These are phyloP conservation scores for Boletus bicolor DNA, from an alignment of 768 basidiomycete species.

Conservation along the genomic window DNA sequence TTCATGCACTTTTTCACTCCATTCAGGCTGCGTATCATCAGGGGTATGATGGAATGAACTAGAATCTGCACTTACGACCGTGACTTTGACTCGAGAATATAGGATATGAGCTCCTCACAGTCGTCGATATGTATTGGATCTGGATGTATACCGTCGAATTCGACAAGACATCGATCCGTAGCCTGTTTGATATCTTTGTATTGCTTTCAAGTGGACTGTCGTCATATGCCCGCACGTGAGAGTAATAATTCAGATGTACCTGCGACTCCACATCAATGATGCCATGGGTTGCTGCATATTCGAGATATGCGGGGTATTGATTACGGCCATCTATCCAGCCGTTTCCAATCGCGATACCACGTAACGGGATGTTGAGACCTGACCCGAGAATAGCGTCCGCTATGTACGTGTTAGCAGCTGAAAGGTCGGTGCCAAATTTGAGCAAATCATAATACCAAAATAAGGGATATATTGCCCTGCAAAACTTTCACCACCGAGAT, in stretches of 20 bases:
- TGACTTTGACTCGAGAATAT: slow-evolving; percentile 31
- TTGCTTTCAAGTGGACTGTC: slow-evolving; percentile 36
- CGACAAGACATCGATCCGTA: slow-evolving; percentile 57
- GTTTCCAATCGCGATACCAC: slow-evolving; percentile 90
- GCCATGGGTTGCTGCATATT: slow-evolving; percentile 78
- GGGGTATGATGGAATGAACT: not conserved
- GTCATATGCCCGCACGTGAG: slow-evolving; percentile 2
- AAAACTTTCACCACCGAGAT: slow-evolving; percentile 92
- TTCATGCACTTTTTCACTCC: slow-evolving; percentile 81
- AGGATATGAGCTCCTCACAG: slow-evolving; percentile 61
- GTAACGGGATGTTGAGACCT: slow-evolving; percentile 56
- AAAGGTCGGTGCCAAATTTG: not conserved
- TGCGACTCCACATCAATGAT: slow-evolving; percentile 69
- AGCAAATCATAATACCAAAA: slow-evolving; percentile 54
- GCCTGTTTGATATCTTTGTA: slow-evolving; percentile 57
- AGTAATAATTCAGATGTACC: slow-evolving; percentile 37
- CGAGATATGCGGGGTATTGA: slow-evolving; percentile 89
- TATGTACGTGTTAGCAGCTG: slow-evolving; percentile 29
- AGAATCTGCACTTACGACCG: slow-evolving; percentile 20
- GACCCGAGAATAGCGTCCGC: slow-evolving; percentile 75
- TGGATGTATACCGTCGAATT: slow-evolving; percentile 38
- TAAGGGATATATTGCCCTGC: slow-evolving; percentile 98
- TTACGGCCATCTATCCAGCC: slow-evolving; percentile 92
- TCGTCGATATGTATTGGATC: slow-evolving; percentile 53
- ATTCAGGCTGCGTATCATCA: slow-evolving; percentile 48